Evolutionary conservation across 148 eudicot species (phyloP).

Genomic region (Rhododendron henanense): DNA sequence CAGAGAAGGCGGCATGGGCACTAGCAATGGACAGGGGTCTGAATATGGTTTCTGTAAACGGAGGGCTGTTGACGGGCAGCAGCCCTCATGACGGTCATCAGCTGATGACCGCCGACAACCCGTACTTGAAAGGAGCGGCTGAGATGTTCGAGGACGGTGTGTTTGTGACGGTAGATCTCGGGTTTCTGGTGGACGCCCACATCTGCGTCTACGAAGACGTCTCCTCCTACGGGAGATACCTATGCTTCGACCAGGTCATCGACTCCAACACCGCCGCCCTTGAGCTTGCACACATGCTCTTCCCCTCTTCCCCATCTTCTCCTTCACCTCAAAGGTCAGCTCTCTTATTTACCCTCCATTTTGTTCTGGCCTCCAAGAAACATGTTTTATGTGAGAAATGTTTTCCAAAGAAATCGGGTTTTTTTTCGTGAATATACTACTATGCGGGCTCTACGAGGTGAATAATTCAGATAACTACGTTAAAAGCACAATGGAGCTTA

Average conservation of each 20-base stretch:
- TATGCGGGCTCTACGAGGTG: too few species aligned
- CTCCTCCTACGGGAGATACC: constrained; percentile 56
- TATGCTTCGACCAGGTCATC: constrained; percentile 58
- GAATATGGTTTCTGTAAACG: constrained; percentile 53
- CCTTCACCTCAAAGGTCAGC: constrained; percentile 17
- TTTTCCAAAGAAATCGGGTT: not conserved
- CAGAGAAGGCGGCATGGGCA: constrained; percentile 67
- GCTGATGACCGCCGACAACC: constrained; percentile 23
- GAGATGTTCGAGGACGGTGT: constrained; percentile 70
- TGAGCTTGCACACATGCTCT: constrained; percentile 37
- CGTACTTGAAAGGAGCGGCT: constrained; percentile 61
- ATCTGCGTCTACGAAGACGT: constrained; percentile 53
- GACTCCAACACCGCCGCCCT: constrained; percentile 32
- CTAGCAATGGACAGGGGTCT: constrained; percentile 64
- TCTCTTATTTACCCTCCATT: not conserved
- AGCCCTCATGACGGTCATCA: constrained; percentile 6
- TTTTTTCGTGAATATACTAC: not conserved
- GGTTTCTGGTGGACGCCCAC: constrained; percentile 57
- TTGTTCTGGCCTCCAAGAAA: not conserved
- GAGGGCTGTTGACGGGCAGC: constrained; percentile 32
- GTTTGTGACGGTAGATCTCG: constrained; percentile 49
- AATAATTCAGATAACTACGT: too few species aligned
- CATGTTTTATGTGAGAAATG: not conserved
- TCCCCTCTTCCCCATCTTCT: constrained; percentile 24
- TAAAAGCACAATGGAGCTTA: not conserved